Percentiles rank a stretch among this genome's conserved stretches.
Evolutionary conservation across 805 yeast species (phyloP).

Genomic region (Candida xyloterini): DNA sequence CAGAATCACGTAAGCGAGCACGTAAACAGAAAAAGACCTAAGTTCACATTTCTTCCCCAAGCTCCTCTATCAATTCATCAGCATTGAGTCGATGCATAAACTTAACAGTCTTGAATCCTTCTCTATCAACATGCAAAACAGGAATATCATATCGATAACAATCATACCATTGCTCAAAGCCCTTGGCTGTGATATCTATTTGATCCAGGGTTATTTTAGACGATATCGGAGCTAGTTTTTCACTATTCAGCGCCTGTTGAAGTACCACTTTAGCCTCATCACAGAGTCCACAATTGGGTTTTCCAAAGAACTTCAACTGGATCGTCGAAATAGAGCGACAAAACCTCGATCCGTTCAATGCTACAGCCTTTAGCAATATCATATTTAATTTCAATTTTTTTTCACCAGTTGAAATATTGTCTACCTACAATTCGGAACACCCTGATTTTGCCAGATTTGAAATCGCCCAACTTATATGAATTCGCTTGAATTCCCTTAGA

Average conservation of each 20-base stretch:
- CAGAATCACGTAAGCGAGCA: conserved; percentile 1
- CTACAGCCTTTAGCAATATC: conserved; percentile 1
- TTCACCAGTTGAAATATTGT: conserved; percentile 68
- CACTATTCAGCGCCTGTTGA: conserved; percentile 37
- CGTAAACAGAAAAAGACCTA: background rate
- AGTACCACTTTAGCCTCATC: conserved; percentile 58
- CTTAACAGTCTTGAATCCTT: conserved; percentile 45
- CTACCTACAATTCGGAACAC: conserved; percentile 79
- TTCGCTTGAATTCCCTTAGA: conserved; percentile 54
- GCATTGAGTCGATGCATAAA: conserved; percentile 67
- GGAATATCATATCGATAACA: conserved; percentile 75
- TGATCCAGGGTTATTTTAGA: conserved; percentile 35
- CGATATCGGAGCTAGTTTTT: conserved; percentile 17
- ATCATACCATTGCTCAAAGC: conserved; percentile 65
- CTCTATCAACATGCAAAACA: conserved; percentile 64
- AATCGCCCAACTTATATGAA: conserved; percentile 64
- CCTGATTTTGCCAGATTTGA: conserved; percentile 74
- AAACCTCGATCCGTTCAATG: background rate
- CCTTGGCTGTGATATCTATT: conserved; percentile 58
- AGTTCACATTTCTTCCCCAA: conserved; percentile 35
- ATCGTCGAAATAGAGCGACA: conserved; percentile 10
- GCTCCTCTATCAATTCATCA: conserved; percentile 52
- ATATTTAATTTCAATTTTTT: conserved; percentile 4
- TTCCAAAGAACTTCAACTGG: conserved; percentile 59
- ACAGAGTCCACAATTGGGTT: conserved; percentile 67